A percentile compares a stretch with the other conserved stretches of the same genome.
phyloP scores from a whole-genome alignment of 805 yeast species.

The Vanderwaltozyma verrucispora region DNA sequence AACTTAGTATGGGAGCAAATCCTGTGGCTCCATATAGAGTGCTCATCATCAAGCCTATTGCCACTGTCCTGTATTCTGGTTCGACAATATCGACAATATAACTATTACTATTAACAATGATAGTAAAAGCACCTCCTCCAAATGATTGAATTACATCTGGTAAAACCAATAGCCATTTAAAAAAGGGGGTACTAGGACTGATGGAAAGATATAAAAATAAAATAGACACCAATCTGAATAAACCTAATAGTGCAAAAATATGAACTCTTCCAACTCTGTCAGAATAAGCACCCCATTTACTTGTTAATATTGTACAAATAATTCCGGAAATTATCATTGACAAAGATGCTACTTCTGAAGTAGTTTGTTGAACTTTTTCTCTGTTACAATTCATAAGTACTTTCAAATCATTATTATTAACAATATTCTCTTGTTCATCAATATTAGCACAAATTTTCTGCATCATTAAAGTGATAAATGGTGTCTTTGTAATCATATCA shows the following conservation, averaged over 20 bases:
- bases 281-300: constrained; percentile 51
- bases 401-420: too few relatives aligned
- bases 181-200: constrained; percentile 30
- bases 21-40: constrained; percentile 50
- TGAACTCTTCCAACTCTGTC: constrained; percentile 55
- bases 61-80: constrained; percentile 44
- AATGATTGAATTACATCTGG: constrained; percentile 37
- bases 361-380: constrained; percentile 32
- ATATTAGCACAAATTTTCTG: constrained; percentile 33
- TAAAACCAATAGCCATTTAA: constrained; percentile 31
- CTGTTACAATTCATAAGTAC: constrained; percentile 27
- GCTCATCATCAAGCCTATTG: constrained; percentile 50
- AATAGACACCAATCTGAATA: constrained; percentile 13
- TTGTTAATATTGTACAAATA: constrained; percentile 41
- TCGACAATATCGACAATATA: constrained; percentile 68
- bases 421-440: constrained; percentile 19
- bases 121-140: constrained; percentile 52
- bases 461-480: constrained; percentile 30
- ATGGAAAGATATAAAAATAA: constrained; percentile 13
- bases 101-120: constrained; percentile 51
- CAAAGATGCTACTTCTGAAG: constrained; percentile 42
- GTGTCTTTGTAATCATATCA: constrained; percentile 30
- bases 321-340: constrained; percentile 33
- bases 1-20: constrained; percentile 53
- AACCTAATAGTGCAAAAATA: constrained; percentile 30